These are phyloP conservation scores for Populus ilicifolia DNA, from an alignment of 345 rosid species.

Conservation along the genomic window DNA sequence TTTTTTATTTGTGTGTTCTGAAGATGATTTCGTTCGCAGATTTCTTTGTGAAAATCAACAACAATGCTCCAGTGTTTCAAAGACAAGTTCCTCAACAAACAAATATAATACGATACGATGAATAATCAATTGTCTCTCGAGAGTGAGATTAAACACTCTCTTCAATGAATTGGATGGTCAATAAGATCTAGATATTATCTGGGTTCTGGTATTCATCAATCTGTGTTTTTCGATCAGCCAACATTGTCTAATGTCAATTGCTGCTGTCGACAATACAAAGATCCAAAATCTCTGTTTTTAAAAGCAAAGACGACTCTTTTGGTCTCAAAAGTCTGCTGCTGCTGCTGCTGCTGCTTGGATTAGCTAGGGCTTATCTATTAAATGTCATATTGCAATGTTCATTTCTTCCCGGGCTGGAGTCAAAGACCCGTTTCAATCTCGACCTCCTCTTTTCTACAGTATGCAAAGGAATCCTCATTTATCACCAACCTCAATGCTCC, in stretches of 20 bases:
- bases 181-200: not conserved
- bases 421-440: not conserved
- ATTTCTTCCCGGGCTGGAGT: not conserved
- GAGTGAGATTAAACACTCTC: not conserved
- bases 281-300: not conserved
- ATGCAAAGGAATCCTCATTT: not conserved
- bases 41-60: not conserved
- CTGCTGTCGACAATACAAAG: not conserved
- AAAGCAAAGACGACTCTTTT: not conserved
- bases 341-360: not conserved
- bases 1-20: not conserved
- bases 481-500: not conserved
- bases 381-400: not conserved
- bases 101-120: not conserved
- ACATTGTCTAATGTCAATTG: not conserved
- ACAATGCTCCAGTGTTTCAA: not conserved
- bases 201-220: not conserved
- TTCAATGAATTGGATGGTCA: not conserved
- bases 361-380: not conserved
- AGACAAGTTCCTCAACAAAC: not conserved
- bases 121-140: not conserved
- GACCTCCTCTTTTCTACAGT: not conserved
- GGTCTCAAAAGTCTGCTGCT: not conserved
- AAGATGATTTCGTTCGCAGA: not conserved
- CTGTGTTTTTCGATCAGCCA: not conserved